Percentiles rank a stretch among this genome's conserved stretches.
These are phyloP conservation scores for Neurospora cerealis DNA, from an alignment of 495 filamentous ascomycete genomes.

Conservation along the genomic window DNA sequence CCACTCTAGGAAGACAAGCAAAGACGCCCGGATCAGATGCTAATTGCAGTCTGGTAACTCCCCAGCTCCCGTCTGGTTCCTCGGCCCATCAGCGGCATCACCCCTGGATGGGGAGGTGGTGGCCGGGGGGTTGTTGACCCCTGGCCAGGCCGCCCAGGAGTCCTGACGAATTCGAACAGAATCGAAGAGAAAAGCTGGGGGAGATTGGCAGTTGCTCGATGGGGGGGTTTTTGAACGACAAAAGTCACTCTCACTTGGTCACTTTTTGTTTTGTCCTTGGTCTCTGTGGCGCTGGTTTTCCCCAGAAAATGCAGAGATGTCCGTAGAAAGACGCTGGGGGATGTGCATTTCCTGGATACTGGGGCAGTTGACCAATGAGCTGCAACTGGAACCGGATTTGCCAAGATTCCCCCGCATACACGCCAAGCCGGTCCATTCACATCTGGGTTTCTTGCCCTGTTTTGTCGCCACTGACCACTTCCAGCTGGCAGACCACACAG, in stretches of 20 bases:
- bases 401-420: not conserved
- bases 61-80: too few relatives aligned
- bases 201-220: not conserved
- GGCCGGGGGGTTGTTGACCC: not conserved
- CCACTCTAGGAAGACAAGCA: too few relatives aligned
- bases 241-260: not conserved
- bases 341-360: not conserved
- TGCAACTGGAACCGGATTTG: too few relatives aligned
- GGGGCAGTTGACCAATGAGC: not conserved
- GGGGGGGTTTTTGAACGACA: not conserved
- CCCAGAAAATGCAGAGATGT: not conserved
- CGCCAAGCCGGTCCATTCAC: not conserved
- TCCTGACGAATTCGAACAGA: not conserved
- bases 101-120: not conserved
- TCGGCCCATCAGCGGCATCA: not conserved
- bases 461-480: not conserved
- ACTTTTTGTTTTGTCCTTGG: not conserved
- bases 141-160: not conserved
- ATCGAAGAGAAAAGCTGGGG: not conserved
- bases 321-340: too few relatives aligned
- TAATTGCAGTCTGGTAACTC: not conserved
- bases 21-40: not conserved
- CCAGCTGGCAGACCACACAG: not conserved
- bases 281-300: not conserved
- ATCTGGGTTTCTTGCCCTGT: not conserved